phyloP scores from a whole-genome alignment of 495 filamentous ascomycete genomes.

The Trichoderma erinaceum region DNA sequence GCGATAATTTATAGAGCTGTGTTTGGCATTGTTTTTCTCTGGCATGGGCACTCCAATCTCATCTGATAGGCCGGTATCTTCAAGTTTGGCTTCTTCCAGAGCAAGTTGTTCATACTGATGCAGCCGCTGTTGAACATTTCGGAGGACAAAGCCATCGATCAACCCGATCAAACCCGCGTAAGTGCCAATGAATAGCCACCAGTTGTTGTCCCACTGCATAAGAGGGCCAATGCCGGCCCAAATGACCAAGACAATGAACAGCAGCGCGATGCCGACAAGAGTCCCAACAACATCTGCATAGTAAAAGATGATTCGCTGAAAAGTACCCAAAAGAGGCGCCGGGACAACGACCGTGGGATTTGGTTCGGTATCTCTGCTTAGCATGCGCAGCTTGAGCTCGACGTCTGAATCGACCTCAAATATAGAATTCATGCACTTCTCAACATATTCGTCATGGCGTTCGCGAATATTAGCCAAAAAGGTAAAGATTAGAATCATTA shows the following conservation, averaged over 20 bases:
- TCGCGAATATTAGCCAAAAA: slow-evolving; percentile 38
- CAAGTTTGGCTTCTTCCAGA: background rate
- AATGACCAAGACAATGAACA: slow-evolving; percentile 25
- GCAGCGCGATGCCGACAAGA: slow-evolving; percentile 29
- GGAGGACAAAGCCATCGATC: slow-evolving; percentile 35
- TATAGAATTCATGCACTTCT: slow-evolving; percentile 29
- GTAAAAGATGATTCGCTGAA: slow-evolving; percentile 29
- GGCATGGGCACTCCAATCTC: background rate
- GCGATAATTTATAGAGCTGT: slow-evolving; percentile 8
- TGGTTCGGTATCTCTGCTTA: slow-evolving; percentile 24
- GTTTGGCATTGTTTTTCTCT: background rate
- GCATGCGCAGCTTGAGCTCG: slow-evolving; percentile 28
- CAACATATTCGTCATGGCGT: slow-evolving; percentile 29
- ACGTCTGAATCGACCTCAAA: slow-evolving; percentile 32
- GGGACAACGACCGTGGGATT: slow-evolving; percentile 25
- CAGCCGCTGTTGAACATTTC: slow-evolving; percentile 32
- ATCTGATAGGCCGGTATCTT: background rate
- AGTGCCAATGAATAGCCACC: slow-evolving; percentile 40
- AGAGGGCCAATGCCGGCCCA: slow-evolving; percentile 31
- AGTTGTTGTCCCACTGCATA: slow-evolving; percentile 31
- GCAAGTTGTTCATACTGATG: slow-evolving; percentile 20
- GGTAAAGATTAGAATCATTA: slow-evolving; percentile 29
- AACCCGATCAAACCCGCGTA: slow-evolving; percentile 38
- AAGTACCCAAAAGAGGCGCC: slow-evolving; percentile 23
- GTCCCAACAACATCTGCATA: slow-evolving; percentile 37